Evolutionary conservation across 75 land plant genomes (phyloP).

Genomic region (Cunninghamia lanceolata): DNA sequence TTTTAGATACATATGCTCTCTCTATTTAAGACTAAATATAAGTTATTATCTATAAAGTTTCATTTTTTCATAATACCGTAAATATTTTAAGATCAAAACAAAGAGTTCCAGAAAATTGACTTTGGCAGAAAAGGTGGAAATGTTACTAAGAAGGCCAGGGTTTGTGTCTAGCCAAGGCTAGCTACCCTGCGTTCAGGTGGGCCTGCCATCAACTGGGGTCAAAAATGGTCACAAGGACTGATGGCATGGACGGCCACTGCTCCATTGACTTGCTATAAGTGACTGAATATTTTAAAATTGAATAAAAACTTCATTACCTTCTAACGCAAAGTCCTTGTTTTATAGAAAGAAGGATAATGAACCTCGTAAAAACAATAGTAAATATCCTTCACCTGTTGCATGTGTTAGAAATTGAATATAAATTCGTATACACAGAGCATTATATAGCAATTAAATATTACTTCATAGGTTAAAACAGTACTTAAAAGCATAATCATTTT

Average conservation of each 20-base stretch:
- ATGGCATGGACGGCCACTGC: not conserved
- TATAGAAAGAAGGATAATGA: not conserved
- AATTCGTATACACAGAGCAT: too few relatives aligned
- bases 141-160: not conserved
- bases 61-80: too few relatives aligned
- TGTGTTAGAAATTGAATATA: not conserved
- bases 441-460: too few relatives aligned
- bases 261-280: not conserved
- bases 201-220: not conserved
- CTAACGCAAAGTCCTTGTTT: too few relatives aligned
- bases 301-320: not conserved
- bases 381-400: not conserved
- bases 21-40: not conserved
- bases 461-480: too few relatives aligned
- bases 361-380: not conserved
- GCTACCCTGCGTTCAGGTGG: not conserved
- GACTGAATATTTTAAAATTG: not conserved
- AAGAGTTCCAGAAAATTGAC: too few relatives aligned
- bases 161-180: not conserved
- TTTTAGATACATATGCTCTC: not conserved
- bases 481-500: too few relatives aligned
- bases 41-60: too few relatives aligned
- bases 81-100: too few relatives aligned
- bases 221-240: not conserved
- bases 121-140: not conserved